phyloP scores from a whole-genome alignment of 2,329 filamentous ascomycete genomes.

The Chalara sp. region DNA sequence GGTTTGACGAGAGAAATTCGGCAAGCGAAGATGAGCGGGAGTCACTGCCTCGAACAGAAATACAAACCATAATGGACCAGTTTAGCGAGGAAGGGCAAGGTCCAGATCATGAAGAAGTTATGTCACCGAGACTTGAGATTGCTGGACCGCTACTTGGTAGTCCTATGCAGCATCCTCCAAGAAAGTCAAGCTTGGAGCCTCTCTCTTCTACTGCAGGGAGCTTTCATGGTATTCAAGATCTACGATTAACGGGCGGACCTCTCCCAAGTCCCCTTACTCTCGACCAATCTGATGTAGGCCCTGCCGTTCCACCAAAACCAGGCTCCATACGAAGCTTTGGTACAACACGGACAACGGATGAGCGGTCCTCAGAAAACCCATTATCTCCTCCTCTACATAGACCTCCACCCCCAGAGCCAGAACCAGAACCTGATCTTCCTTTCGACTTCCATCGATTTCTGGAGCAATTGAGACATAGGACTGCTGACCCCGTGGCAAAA shows the following conservation, averaged over 20 bases:
- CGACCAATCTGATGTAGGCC: slow-evolving; percentile 25
- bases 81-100: slow-evolving; percentile 72
- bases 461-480: slow-evolving; percentile 90
- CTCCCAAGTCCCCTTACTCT: slow-evolving; percentile 7
- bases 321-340: slow-evolving; percentile 25
- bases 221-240: slow-evolving; percentile 22
- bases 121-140: slow-evolving; percentile 82
- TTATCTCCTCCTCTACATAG: slow-evolving; percentile 45
- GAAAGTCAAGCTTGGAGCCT: slow-evolving; percentile 81
- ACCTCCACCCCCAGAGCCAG: slow-evolving; percentile 64
- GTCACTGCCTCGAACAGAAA: slow-evolving; percentile 71
- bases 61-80: slow-evolving; percentile 96
- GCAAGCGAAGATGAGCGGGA: slow-evolving; percentile 59
- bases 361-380: slow-evolving; percentile 36
- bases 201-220: slow-evolving; percentile 30
- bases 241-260: slow-evolving; percentile 18
- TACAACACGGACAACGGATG: slow-evolving; percentile 30
- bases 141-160: slow-evolving; percentile 70
- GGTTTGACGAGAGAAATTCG: slow-evolving; percentile 50
- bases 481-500: slow-evolving; percentile 94
- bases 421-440: slow-evolving; percentile 76
- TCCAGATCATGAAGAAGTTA: slow-evolving; percentile 73
- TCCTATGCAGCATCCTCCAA: slow-evolving; percentile 65
- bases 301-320: slow-evolving; percentile 35
- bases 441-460: slow-evolving; percentile 98